Evolutionary conservation across 495 filamentous ascomycete species (phyloP).

Genomic region (Lepidopterella palustris): DNA sequence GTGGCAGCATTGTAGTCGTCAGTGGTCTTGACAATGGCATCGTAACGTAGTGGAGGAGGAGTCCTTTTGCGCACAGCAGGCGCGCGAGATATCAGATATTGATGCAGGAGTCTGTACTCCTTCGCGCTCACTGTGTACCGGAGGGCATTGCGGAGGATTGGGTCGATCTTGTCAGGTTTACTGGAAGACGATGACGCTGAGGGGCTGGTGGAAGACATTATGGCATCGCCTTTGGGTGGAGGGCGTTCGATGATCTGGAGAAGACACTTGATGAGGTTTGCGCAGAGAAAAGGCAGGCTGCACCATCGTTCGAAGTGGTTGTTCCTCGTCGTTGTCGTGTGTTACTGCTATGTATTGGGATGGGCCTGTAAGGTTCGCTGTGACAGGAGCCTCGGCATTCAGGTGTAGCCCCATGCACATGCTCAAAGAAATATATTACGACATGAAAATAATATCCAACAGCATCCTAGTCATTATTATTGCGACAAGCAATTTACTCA

Average conservation of each 20-base stretch:
- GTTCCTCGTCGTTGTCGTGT: too few species aligned
- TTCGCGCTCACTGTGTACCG: conserved; percentile 76
- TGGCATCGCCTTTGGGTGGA: background rate
- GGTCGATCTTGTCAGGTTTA: conserved; percentile 41
- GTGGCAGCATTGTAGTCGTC: conserved; percentile 76
- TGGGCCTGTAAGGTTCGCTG: too few species aligned
- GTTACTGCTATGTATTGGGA: too few species aligned
- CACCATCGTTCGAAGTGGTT: background rate
- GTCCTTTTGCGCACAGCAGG: conserved; percentile 50
- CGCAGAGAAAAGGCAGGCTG: background rate
- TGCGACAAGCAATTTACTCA: too few species aligned
- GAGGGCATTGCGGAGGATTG: conserved; percentile 67
- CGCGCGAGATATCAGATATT: conserved; percentile 65
- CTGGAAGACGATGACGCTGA: conserved; percentile 12
- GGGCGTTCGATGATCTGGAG: background rate
- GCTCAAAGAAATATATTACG: too few species aligned
- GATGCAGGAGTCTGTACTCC: conserved; percentile 78
- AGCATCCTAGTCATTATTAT: too few species aligned
- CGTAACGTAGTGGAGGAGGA: conserved; percentile 50
- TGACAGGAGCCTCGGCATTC: too few species aligned
- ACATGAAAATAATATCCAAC: too few species aligned
- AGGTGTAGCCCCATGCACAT: too few species aligned
- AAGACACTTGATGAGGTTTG: background rate
- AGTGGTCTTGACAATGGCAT: conserved; percentile 44
- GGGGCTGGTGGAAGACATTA: conserved; percentile 8